These are phyloP conservation scores for Colletotrichum zoysiae DNA, from an alignment of 2,329 filamentous ascomycete genomes.

Conservation along the genomic window DNA sequence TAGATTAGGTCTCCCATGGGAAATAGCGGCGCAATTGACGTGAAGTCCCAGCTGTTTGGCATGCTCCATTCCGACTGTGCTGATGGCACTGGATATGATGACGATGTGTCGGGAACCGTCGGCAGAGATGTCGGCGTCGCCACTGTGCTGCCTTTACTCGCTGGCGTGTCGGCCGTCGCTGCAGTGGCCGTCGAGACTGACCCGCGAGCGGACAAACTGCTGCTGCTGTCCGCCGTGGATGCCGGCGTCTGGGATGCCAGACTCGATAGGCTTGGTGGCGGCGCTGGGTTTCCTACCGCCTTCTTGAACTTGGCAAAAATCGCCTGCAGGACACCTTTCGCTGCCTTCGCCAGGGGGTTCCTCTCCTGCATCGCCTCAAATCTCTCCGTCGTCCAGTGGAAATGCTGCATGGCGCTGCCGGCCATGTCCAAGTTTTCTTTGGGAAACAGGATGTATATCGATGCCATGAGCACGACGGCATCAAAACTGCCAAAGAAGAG, in stretches of 20 bases:
- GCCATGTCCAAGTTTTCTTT: conserved; percentile 64
- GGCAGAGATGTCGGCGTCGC: conserved; percentile 39
- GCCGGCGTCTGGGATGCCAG: conserved; percentile 36
- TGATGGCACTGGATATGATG: conserved; percentile 36
- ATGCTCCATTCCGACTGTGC: conserved; percentile 51
- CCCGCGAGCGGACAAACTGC: conserved; percentile 35
- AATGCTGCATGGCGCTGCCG: conserved; percentile 64
- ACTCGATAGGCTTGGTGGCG: conserved; percentile 39
- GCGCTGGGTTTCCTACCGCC: conserved; percentile 54
- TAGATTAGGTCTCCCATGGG: conserved; percentile 69
- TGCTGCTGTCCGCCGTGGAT: conserved; percentile 40
- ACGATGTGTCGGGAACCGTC: conserved; percentile 46
- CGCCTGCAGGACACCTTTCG: conserved; percentile 66
- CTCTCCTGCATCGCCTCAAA: conserved; percentile 68
- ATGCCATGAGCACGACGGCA: conserved; percentile 70
- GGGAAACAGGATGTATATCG: conserved; percentile 72
- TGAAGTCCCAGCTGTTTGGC: conserved; percentile 62
- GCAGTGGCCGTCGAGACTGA: conserved; percentile 36
- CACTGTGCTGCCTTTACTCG: conserved; percentile 39
- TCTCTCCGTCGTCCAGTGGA: conserved; percentile 69
- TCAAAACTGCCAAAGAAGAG: conserved; percentile 75
- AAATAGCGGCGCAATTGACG: conserved; percentile 66
- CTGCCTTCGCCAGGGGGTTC: conserved; percentile 66
- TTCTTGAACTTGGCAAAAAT: conserved; percentile 67
- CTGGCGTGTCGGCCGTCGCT: conserved; percentile 39